Percentiles rank a stretch among this genome's conserved stretches.
These are phyloP conservation scores for Spinacia oleracea DNA, from an alignment of 179 eudicot species.

Conservation along the genomic window DNA sequence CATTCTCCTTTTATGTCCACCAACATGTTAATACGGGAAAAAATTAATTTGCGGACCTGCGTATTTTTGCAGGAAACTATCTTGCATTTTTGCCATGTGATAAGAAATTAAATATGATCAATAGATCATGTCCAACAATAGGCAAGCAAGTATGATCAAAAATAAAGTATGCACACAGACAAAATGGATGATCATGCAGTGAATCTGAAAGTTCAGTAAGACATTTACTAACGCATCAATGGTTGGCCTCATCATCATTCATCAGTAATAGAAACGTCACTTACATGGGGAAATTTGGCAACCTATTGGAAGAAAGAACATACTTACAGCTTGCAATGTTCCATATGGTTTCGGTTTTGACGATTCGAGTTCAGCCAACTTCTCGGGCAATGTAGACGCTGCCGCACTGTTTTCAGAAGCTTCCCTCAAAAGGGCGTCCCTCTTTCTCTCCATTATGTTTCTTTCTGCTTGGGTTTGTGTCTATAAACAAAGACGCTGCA, in stretches of 20 bases:
- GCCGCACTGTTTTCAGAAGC: slow-evolving; percentile 47
- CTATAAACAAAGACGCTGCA: slow-evolving; percentile 39
- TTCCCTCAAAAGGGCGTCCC: slow-evolving; percentile 54
- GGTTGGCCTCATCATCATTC: neutral
- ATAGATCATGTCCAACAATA: neutral
- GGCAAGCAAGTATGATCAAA: neutral
- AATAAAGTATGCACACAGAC: neutral
- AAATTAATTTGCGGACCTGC: no score
- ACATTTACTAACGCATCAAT: neutral
- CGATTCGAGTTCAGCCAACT: slow-evolving; percentile 59
- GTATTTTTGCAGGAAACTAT: neutral
- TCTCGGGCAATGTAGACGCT: slow-evolving; percentile 44
- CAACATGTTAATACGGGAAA: neutral
- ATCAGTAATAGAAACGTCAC: neutral
- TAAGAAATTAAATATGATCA: neutral
- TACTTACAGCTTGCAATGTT: slow-evolving; percentile 79
- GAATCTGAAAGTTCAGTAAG: neutral
- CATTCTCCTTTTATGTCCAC: neutral
- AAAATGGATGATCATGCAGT: neutral
- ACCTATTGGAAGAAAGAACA: slow-evolving; percentile 8
- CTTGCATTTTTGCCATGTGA: neutral
- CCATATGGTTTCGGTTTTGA: slow-evolving; percentile 67
- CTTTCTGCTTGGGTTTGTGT: slow-evolving; percentile 94
- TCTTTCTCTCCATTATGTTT: slow-evolving; percentile 75
- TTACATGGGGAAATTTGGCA: neutral